Conservation (phyloP, 2,329 filamentous ascomycete species). For the Phialophora expanda region DNA sequence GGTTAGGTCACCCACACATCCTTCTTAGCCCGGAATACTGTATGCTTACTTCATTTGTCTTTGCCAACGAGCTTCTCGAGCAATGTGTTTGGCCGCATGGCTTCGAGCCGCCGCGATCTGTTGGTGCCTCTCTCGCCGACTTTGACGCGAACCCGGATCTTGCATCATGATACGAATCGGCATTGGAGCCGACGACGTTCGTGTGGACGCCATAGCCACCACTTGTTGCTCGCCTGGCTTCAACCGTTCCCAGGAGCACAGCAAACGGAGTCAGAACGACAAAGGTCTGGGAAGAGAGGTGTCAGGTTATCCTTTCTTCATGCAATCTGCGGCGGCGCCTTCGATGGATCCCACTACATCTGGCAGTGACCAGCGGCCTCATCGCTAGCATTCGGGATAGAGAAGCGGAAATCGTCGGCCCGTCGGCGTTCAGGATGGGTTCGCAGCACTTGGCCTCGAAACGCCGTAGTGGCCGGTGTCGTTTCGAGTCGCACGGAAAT, state of each 20-base stretch:
- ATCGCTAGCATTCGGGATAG: neutral
- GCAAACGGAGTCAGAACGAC: neutral
- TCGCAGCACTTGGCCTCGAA: neutral
- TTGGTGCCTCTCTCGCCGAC: neutral
- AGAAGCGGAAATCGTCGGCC: neutral
- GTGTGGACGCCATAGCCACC: neutral
- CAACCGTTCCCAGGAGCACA: neutral
- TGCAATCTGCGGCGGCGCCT: neutral
- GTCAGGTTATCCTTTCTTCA: neutral
- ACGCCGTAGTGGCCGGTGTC: neutral
- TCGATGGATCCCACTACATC: neutral
- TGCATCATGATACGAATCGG: conserved; percentile 10
- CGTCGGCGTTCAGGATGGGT: neutral
- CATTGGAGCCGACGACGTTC: conserved; percentile 11
- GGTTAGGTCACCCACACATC: neutral
- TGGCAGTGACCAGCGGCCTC: neutral
- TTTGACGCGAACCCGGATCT: conserved; percentile 10
- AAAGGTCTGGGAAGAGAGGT: neutral
- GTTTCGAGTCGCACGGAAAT: neutral
- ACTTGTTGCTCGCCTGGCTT: neutral
- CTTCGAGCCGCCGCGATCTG: conserved; percentile 13
- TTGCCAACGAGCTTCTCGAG: conserved; percentile 7
- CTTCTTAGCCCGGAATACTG: neutral
- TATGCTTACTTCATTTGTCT: conserved; percentile 3
- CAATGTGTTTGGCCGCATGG: conserved; percentile 9